Base-by-base conservation (phyloP, 257 asterid species). In the Plantago major region DNA sequence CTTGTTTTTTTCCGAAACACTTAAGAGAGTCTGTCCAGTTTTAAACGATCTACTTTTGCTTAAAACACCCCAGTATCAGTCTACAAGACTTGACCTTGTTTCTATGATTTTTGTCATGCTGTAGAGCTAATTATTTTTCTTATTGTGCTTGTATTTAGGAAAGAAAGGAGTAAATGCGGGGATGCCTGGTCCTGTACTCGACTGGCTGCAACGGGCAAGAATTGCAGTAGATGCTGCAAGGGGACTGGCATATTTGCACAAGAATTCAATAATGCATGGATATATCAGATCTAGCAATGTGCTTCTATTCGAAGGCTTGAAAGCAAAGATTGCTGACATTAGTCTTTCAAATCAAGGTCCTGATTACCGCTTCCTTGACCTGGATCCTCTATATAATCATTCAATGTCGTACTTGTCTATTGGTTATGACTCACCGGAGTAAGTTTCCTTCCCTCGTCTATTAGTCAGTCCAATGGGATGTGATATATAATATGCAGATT, bases 361-460 rank as follows among this genome's bases (percentile, higher is more conserved):
- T 96, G 40, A 33, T 61, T 96, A 90, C 15, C n/a, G 13, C 11
- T 10, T 11, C 15, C 49, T 11, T 75, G 87, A 84, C 90, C 95
- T 96, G 70, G 96, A 95, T 53, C 92, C 96, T 30, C 95, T 90
- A 69, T 96, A 90, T 77, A 85, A 95, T 64, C 85, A 96, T 67
- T 77, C 96, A 69, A 95, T 90, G 40, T 33, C 40, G 65, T 75
- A 85, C 57, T 95, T 96, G 71, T 85, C 97, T 75, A 85, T 87
- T 77, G 97, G 97, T 61, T 90, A 90, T 73, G 96, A 90, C 75
- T 95, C 97, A 58, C 96, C 96, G 74, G 97, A 90, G 97, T 90
- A 87, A 73, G 59, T 67, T 62, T 57, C 57, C 70, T 63, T 33
- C 33, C 33, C 67, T 63, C 51, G 19, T 51, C 22, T 47, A 66